These are phyloP conservation scores for Tuber borchii DNA, from an alignment of 495 filamentous ascomycete genomes.

Conservation along the genomic window DNA sequence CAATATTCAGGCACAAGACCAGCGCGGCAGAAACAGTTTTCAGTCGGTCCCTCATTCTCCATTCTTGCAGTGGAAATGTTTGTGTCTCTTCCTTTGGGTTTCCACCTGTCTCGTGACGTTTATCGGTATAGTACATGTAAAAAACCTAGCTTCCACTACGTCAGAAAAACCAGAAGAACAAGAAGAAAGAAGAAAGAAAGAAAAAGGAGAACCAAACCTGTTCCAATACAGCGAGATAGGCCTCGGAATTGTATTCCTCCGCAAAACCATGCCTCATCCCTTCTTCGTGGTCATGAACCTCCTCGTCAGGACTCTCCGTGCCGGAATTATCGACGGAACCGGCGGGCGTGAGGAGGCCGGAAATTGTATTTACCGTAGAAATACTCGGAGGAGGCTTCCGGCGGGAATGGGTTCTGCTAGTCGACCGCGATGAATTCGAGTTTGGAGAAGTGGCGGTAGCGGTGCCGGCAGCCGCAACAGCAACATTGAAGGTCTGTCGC, in stretches of 20 bases:
- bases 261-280: constrained; percentile 60
- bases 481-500: constrained; percentile 36
- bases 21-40: constrained; percentile 95
- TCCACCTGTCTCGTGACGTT: constrained; percentile 92
- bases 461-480: constrained; percentile 20
- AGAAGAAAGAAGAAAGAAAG: neutral
- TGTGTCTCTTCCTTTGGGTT: constrained; percentile 64
- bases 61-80: constrained; percentile 69
- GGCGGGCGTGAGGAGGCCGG: constrained; percentile 33
- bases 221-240: constrained; percentile 44
- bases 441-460: constrained; percentile 25
- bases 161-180: no score
- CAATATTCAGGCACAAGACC: constrained; percentile 91
- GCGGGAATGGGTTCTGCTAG: constrained; percentile 37
- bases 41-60: constrained; percentile 91
- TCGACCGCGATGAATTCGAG: constrained; percentile 17
- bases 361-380: constrained; percentile 17
- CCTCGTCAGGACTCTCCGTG: constrained; percentile 40
- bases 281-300: constrained; percentile 35
- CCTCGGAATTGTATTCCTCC: constrained; percentile 62
- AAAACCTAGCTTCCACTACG: constrained; percentile 56
- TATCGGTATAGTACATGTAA: constrained; percentile 99
- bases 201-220: constrained; percentile 44
- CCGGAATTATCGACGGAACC: constrained; percentile 33
- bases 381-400: constrained; percentile 33